Conservation (phyloP, 345 rosid genomes). For the Lepidium aucheri region DNA sequence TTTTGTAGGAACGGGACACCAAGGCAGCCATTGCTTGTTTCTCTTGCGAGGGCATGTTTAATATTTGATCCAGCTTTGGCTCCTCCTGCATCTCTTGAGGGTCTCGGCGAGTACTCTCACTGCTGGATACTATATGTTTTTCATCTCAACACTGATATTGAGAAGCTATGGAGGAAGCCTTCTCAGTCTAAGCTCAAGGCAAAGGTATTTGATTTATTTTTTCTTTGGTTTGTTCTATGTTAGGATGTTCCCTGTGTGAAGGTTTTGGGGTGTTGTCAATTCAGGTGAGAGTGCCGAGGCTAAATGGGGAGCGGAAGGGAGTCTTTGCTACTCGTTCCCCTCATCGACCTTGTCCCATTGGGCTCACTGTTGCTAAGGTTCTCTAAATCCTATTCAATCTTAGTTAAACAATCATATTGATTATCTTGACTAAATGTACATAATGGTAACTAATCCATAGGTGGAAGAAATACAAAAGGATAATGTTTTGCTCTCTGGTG, state of each 20-base stretch:
- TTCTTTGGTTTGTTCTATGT: background rate
- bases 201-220: conserved; percentile 35
- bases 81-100: conserved; percentile 94
- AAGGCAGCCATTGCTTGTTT: conserved; percentile 83
- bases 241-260: conserved; percentile 15
- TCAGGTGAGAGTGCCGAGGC: conserved; percentile 92
- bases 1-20: conserved; percentile 79
- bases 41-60: conserved; percentile 77
- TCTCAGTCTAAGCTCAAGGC: conserved; percentile 89
- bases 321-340: conserved; percentile 90
- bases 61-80: conserved; percentile 58
- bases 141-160: conserved; percentile 87
- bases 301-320: conserved; percentile 75
- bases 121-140: conserved; percentile 91
- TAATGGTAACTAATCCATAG: conserved; percentile 22
- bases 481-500: conserved; percentile 74
- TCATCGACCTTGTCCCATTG: conserved; percentile 90
- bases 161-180: conserved; percentile 87
- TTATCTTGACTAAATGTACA: background rate
- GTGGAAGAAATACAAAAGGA: conserved; percentile 73
- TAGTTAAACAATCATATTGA: background rate
- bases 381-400: background rate
- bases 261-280: conserved; percentile 16
- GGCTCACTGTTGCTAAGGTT: conserved; percentile 93
- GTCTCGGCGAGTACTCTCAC: conserved; percentile 79